phyloP scores from a whole-genome alignment of 768 basidiomycete genomes.

The Mycena vulgaris region DNA sequence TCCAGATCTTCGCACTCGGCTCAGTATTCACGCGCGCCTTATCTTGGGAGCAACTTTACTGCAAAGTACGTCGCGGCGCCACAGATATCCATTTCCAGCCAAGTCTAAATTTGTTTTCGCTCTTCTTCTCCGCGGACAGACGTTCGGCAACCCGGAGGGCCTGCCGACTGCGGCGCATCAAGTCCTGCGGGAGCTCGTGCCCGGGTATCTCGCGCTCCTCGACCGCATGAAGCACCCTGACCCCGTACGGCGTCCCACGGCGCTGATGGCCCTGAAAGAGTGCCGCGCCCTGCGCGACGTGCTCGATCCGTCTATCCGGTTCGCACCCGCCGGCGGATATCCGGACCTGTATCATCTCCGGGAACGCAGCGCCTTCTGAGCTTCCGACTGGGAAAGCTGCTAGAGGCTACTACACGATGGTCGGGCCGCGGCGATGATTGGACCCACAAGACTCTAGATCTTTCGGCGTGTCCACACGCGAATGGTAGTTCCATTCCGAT shows the following conservation, averaged over 20 bases:
- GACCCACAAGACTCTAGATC: too few species aligned
- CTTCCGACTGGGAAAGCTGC: too few species aligned
- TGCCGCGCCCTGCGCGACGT: conserved; percentile 9
- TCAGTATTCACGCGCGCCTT: conserved; percentile 33
- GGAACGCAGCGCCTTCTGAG: too few species aligned
- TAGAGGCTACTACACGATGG: too few species aligned
- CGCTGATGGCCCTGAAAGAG: conserved; percentile 7
- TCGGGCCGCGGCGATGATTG: too few species aligned
- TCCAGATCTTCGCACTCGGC: conserved; percentile 32
- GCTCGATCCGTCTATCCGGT: conserved; percentile 9
- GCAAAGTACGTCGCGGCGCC: conserved; percentile 23
- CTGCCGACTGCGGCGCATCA: conserved; percentile 31
- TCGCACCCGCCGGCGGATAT: conserved; percentile 27
- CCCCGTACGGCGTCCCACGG: conserved; percentile 26
- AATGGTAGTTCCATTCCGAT: too few species aligned
- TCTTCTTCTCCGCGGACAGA: conserved; percentile 21
- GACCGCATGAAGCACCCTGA: conserved; percentile 31
- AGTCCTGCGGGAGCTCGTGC: conserved; percentile 20
- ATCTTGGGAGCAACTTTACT: conserved; percentile 33
- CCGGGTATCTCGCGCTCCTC: conserved; percentile 24
- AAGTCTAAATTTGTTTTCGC: too few species aligned
- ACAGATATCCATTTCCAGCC: background rate
- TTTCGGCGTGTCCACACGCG: too few species aligned
- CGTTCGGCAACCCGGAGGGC: conserved; percentile 32
- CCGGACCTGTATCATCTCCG: too few species aligned